Evolutionary conservation across 1,284 basidiomycete genomes (phyloP).

Genomic region (Inonotus hispidus): DNA sequence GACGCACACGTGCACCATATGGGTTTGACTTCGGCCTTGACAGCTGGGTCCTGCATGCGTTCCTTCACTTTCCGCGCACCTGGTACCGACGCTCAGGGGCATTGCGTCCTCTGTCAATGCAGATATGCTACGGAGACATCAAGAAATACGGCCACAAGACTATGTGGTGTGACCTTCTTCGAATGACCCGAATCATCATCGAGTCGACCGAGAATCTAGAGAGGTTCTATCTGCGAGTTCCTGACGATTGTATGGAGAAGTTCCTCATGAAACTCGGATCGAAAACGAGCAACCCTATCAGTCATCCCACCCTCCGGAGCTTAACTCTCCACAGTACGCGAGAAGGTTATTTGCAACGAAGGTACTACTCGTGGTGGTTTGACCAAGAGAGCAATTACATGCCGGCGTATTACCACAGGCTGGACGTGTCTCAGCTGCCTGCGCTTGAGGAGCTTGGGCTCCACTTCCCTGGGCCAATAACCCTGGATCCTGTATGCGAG

Average conservation of each 20-base stretch:
- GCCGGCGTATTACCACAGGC: neutral
- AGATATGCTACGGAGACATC: conserved; percentile 10
- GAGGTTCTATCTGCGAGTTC: conserved; percentile 3
- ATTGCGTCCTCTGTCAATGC: neutral
- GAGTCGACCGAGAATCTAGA: neutral
- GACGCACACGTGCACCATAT: neutral
- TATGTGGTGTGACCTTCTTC: conserved; percentile 9
- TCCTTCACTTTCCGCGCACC: neutral
- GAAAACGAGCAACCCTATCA: neutral
- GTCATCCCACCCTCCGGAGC: neutral
- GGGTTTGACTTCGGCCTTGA: conserved; percentile 10
- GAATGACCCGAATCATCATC: neutral
- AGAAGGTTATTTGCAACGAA: neutral
- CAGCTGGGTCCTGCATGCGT: neutral
- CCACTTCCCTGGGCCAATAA: conserved; percentile 6
- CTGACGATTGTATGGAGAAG: conserved; percentile 16
- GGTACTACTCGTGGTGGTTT: conserved; percentile 2
- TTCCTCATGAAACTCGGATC: conserved; percentile 1
- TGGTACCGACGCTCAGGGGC: neutral
- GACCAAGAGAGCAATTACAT: neutral
- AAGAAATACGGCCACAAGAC: neutral
- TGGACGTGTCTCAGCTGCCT: neutral
- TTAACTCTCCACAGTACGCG: conserved; percentile 5
- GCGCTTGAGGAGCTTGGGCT: conserved; percentile 6
- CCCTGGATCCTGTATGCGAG: neutral